Percentiles rank a stretch among this genome's conserved stretches.
Evolutionary conservation across 1,139 yeast genomes (phyloP).

Genomic region (Saccharomyces hybrid): DNA sequence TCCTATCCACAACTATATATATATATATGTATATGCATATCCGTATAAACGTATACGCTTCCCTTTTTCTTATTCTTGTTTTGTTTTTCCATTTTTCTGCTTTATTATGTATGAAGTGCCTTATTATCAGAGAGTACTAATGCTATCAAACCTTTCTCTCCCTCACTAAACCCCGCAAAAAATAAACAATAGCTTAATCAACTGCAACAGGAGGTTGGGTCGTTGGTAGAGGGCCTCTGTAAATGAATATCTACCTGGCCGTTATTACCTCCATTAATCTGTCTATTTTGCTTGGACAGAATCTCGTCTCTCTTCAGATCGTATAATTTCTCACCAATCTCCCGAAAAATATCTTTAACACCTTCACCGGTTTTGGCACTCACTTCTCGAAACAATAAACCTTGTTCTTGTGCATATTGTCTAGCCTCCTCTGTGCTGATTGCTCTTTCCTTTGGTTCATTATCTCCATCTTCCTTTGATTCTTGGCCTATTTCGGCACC

Average conservation of each 20-base stretch:
- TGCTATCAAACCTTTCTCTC: not conserved
- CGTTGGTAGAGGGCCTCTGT: constrained; percentile 42
- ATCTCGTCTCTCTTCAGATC: constrained; percentile 25
- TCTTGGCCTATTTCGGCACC: not conserved
- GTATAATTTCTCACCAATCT: constrained; percentile 62
- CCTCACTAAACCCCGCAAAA: not conserved
- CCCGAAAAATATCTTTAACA: constrained; percentile 71
- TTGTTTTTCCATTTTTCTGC: not conserved
- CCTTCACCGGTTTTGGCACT: constrained; percentile 89
- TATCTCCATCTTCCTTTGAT: constrained; percentile 18
- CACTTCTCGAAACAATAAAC: constrained; percentile 78
- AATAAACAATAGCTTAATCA: constrained; percentile 5
- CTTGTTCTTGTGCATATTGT: constrained; percentile 62
- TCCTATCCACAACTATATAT: not conserved
- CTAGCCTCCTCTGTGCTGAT: constrained; percentile 49
- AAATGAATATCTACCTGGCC: constrained; percentile 34
- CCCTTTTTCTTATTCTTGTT: not conserved
- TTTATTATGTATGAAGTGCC: not conserved
- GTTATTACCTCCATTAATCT: constrained; percentile 13
- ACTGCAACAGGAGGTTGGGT: constrained; percentile 36
- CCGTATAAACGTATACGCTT: not conserved
- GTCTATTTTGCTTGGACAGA: constrained; percentile 21
- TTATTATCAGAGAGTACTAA: not conserved
- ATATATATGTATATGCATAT: not conserved
- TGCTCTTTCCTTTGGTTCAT: constrained; percentile 39